Conservation (phyloP, 2,329 filamentous ascomycete species). For the Sporothrix dimorphospora region DNA sequence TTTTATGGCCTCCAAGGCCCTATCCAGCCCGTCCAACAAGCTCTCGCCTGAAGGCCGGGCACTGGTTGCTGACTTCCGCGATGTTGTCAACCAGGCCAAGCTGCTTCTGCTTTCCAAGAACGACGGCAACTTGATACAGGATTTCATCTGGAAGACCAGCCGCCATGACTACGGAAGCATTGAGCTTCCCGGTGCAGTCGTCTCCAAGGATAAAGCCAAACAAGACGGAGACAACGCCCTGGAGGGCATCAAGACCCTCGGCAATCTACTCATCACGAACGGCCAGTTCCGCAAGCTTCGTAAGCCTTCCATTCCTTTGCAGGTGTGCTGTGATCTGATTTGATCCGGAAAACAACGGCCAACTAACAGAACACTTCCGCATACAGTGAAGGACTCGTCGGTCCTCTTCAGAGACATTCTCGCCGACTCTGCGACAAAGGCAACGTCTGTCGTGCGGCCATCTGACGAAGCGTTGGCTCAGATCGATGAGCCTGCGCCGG, state of each 20-base stretch:
- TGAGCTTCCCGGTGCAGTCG: constrained; percentile 63
- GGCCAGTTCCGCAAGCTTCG: constrained; percentile 92
- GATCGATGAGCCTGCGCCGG: constrained; percentile 81
- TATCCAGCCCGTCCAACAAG: constrained; percentile 71
- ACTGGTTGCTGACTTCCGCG: constrained; percentile 76
- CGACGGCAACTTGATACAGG: constrained; percentile 88
- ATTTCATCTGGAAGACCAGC: constrained; percentile 95
- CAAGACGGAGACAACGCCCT: constrained; percentile 83
- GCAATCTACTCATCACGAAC: constrained; percentile 88
- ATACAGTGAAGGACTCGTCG: constrained; percentile 71
- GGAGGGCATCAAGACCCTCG: constrained; percentile 83
- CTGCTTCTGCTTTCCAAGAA: constrained; percentile 89
- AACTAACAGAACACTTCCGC: not conserved
- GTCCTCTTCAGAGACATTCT: constrained; percentile 87
- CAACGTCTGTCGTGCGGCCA: constrained; percentile 75
- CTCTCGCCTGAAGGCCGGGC: constrained; percentile 80
- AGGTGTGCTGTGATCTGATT: not conserved
- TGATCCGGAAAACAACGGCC: not conserved
- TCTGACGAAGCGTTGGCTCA: constrained; percentile 74
- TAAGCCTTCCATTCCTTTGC: constrained; percentile 49
- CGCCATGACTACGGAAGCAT: constrained; percentile 70
- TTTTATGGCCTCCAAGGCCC: constrained; percentile 70
- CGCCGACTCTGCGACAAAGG: constrained; percentile 82
- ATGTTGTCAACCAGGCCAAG: constrained; percentile 85
- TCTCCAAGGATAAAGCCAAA: constrained; percentile 76